These are phyloP conservation scores for Stereocaulon alpinum DNA, from an alignment of 495 filamentous ascomycete species.

Conservation along the genomic window DNA sequence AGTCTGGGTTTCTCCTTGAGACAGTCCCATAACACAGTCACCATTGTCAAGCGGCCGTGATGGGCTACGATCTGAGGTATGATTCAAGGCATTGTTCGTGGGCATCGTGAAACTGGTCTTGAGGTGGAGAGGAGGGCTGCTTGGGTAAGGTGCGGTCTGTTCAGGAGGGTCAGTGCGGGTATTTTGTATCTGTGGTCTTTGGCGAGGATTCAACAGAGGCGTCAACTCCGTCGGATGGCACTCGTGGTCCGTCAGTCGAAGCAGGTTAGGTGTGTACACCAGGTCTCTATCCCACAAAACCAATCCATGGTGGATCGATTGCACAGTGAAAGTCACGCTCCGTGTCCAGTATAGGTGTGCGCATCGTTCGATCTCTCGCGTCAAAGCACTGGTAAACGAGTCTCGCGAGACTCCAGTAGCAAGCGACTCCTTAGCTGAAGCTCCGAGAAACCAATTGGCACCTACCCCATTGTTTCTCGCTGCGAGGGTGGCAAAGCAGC, in stretches of 20 bases:
- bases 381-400: conserved; percentile 14
- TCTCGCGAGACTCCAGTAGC: conserved; percentile 4
- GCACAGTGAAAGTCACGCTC: background rate
- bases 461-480: conserved; percentile 5
- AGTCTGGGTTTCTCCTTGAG: background rate
- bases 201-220: background rate
- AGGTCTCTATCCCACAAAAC: conserved; percentile 6
- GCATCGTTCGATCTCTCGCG: conserved; percentile 5
- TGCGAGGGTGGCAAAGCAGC: conserved; percentile 16
- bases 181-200: background rate
- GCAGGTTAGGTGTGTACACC: background rate
- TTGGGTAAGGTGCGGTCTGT: background rate
- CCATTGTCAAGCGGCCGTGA: background rate
- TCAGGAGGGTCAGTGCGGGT: conserved; percentile 3
- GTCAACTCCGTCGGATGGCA: conserved; percentile 7
- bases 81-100: background rate
- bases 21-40: background rate
- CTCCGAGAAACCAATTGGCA: conserved; percentile 14
- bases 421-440: conserved; percentile 10
- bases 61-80: background rate
- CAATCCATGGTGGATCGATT: background rate
- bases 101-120: background rate
- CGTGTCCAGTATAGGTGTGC: conserved; percentile 7
- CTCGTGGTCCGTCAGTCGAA: conserved; percentile 6
- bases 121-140: background rate